phyloP scores from a whole-genome alignment of 2,329 filamentous ascomycete genomes.

The Sporothrix pallida region DNA sequence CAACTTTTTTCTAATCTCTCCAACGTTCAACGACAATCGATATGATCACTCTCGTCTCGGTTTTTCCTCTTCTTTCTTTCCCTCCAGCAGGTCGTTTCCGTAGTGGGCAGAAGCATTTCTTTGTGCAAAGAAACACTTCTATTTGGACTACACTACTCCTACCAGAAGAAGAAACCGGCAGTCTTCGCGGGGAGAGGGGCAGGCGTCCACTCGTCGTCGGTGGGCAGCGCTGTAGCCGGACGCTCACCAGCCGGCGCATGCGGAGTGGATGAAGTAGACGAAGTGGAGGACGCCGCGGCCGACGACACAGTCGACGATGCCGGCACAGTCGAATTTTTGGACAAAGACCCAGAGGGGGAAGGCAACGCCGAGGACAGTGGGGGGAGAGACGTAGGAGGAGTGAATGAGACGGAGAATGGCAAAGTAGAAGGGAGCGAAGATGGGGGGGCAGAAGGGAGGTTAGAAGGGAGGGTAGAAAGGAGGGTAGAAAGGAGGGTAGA shows the following conservation, averaged over 20 bases:
- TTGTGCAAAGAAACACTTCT: too few species aligned
- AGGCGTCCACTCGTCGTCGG: neutral
- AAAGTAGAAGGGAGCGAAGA: neutral
- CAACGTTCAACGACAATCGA: too few species aligned
- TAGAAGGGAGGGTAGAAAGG: neutral
- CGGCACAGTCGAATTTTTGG: too few species aligned
- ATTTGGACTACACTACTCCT: neutral
- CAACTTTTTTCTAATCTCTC: neutral
- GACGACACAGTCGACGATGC: neutral
- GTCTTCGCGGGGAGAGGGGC: neutral
- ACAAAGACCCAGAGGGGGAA: too few species aligned
- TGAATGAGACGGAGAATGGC: neutral
- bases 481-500: neutral
- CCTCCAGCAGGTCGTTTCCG: too few species aligned
- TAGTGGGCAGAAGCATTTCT: too few species aligned
- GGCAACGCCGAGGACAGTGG: too few species aligned
- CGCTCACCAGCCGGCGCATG: neutral
- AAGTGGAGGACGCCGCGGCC: neutral
- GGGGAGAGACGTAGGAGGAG: too few species aligned
- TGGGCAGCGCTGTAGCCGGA: neutral
- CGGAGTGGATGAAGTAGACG: neutral
- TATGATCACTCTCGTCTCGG: too few species aligned
- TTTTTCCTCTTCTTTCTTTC: too few species aligned
- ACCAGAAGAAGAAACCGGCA: neutral
- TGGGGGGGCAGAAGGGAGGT: neutral